Base-by-base conservation (phyloP, 2,329 filamentous ascomycete genomes). In the Hypomyces perniciosus region DNA sequence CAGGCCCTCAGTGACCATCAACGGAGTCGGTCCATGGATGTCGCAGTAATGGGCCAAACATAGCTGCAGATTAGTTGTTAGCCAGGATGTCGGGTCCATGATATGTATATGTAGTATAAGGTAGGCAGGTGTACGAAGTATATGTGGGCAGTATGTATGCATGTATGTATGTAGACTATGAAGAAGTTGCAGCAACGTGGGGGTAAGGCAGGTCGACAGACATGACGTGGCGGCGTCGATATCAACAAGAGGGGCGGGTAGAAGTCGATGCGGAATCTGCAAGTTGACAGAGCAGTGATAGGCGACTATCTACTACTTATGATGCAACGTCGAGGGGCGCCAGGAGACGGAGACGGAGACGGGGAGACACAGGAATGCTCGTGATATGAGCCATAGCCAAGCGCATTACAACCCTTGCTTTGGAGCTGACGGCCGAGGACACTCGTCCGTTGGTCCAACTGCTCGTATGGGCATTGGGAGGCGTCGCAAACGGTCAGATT, bases 21-120 rank as follows among this genome's bases (percentile, higher is more conserved):
- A 67, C 45, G 83, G 83, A 43, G 83, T 86, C 44, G 83, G 83
- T 55, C 83, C 83, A 68, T 86, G 83, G 56, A 80, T 74, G 65
- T 86, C 83, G 74, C 83, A 86, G 64, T 85, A 86, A 65, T 86
- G 83, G 61, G 83, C 83, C 60, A 86, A 75, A 65, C 81, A 85
- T 63, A 86, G 71, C 83, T 86, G 77, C 52, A 81, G 52, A 54
- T 56, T 53, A 26, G 60, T 56, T 50, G 65, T 71, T 63, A 71
- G 68, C 59, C 52, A 48, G 41, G 44, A 51, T 53, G 59, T 55
- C 56, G 59, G 60, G 48, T 57, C 61, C 65, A 68, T 68, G 50
- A 49, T 57, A 44, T 50, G 29, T 45, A 48, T 20, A 20, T 20
- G 20, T 20, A 20, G 3, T 2, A 20, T 20, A 20, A 20, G 20